phyloP scores from a whole-genome alignment of 2,329 filamentous ascomycete genomes.

The Teratosphaeria destructans region DNA sequence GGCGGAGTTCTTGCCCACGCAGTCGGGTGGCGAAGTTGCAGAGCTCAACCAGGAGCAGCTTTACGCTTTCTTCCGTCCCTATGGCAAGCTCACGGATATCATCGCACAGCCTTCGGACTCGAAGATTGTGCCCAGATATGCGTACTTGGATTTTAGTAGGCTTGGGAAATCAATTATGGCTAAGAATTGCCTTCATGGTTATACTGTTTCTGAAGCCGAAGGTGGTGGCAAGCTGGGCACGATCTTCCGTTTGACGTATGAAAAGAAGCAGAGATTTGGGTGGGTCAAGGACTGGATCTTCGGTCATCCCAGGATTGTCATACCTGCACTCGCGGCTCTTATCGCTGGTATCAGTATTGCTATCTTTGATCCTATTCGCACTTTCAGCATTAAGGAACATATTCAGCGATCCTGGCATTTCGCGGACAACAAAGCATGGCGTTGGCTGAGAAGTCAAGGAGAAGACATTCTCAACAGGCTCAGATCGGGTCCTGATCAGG shows the following conservation, averaged over 20 bases:
- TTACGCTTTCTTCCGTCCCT: slow-evolving; percentile 77
- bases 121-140: slow-evolving; percentile 71
- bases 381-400: slow-evolving; percentile 83
- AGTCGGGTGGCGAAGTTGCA: slow-evolving; percentile 58
- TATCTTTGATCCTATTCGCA: slow-evolving; percentile 87
- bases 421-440: slow-evolving; percentile 61
- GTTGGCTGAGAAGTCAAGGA: slow-evolving; percentile 70
- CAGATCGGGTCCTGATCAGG: slow-evolving; percentile 31
- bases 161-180: slow-evolving; percentile 75
- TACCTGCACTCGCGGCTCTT: slow-evolving; percentile 71
- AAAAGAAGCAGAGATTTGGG: slow-evolving; percentile 64
- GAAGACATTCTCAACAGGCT: slow-evolving; percentile 45
- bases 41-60: slow-evolving; percentile 79
- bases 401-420: slow-evolving; percentile 68
- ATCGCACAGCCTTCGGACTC: slow-evolving; percentile 72
- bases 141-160: slow-evolving; percentile 64
- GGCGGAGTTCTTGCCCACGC: slow-evolving; percentile 72
- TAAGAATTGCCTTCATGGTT: slow-evolving; percentile 84
- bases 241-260: slow-evolving; percentile 70
- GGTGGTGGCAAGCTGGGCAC: slow-evolving; percentile 71
- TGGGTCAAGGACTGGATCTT: slow-evolving; percentile 82
- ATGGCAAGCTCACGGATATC: slow-evolving; percentile 86
- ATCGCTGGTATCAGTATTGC: slow-evolving; percentile 74
- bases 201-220: slow-evolving; percentile 53
- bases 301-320: slow-evolving; percentile 75